phyloP scores from a whole-genome alignment of 495 filamentous ascomycete species.

The Cairneyella variabilis region DNA sequence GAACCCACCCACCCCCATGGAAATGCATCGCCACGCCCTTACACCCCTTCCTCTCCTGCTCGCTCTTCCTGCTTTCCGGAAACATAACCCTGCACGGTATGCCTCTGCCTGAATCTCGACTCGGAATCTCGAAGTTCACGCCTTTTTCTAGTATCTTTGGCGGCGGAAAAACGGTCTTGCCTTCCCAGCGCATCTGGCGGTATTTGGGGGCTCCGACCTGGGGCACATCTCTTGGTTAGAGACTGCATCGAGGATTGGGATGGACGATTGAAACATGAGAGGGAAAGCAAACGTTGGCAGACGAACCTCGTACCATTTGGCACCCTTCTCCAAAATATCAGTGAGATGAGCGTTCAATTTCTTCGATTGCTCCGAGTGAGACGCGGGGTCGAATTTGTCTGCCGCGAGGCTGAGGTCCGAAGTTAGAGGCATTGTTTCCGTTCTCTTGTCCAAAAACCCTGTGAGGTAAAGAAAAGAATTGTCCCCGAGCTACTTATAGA shows the following conservation, averaged over 20 bases:
- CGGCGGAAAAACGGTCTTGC: conserved; percentile 16
- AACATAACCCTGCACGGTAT: conserved; percentile 47
- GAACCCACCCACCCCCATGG: conserved; percentile 50
- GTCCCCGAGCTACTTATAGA: not conserved
- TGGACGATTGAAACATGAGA: not conserved
- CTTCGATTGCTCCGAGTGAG: conserved; percentile 8
- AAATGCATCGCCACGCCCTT: conserved; percentile 48
- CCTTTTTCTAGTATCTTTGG: conserved; percentile 8
- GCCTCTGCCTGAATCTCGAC: conserved; percentile 40
- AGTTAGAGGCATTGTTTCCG: conserved; percentile 22
- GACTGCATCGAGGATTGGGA: no score
- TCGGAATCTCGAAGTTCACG: conserved; percentile 41
- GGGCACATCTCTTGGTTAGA: not conserved
- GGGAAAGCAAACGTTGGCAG: not conserved
- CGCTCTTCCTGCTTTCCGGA: conserved; percentile 24
- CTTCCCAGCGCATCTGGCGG: conserved; percentile 16
- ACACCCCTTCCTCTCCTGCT: conserved; percentile 30
- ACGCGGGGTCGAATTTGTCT: conserved; percentile 17
- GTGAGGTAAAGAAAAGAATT: not conserved
- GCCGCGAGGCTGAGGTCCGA: conserved; percentile 21
- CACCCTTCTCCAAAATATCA: not conserved
- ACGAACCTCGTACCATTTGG: conserved; percentile 24
- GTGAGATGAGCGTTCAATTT: conserved; percentile 19
- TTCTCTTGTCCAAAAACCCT: no score
- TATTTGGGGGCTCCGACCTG: conserved; percentile 25